Base-by-base conservation (phyloP, 2,329 filamentous ascomycete species). In the Colletotrichum phormii region DNA sequence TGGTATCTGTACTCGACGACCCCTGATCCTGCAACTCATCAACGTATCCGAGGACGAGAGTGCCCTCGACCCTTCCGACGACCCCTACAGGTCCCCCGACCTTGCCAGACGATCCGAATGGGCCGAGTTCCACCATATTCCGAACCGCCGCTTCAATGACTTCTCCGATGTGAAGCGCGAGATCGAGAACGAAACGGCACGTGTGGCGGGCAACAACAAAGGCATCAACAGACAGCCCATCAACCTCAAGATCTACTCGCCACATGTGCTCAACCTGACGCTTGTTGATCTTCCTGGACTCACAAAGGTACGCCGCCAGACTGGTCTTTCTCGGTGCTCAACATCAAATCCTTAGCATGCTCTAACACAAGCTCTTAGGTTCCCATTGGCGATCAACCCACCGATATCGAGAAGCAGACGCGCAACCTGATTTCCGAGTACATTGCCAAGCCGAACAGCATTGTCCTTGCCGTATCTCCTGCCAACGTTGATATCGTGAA, bases 401-500 rank as follows among this genome's bases (percentile, higher is more conserved):
- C 94, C 78, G 97, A 99, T 80, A 99, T 99, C 80, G 97, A 99
- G 87, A 98, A 98, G 84, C 97, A 99, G 85, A 99, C 97, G 37
- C 91, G 96, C 76, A 98, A 95, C 77, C 90, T 99, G 78, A 98
- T 99, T 78, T 94, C 95, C 68, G 97, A 99, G 86, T 99, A 98
- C 81, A 99, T 98, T 80, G 95, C 95, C 71, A 99, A 99, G 85
- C 96, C 97, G 15, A 99, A 99, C 88, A 98, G 96, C 84, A 98
- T 99, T 79, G 92, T 99, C 76, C 90, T 99, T 64, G 97, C 97
- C 37, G 97, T 99, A 29, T 98, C 97, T 13, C 96, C 97, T 22
- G 97, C 97, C 65, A 99, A 99, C 79, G 96, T 98, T 79, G 97
- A 99, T 81, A 92, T 99, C 78, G 97, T 98, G 81, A 99, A 99